These are phyloP conservation scores for Porcisia deanei DNA, from an alignment of 208 protist species.

Conservation along the genomic window DNA sequence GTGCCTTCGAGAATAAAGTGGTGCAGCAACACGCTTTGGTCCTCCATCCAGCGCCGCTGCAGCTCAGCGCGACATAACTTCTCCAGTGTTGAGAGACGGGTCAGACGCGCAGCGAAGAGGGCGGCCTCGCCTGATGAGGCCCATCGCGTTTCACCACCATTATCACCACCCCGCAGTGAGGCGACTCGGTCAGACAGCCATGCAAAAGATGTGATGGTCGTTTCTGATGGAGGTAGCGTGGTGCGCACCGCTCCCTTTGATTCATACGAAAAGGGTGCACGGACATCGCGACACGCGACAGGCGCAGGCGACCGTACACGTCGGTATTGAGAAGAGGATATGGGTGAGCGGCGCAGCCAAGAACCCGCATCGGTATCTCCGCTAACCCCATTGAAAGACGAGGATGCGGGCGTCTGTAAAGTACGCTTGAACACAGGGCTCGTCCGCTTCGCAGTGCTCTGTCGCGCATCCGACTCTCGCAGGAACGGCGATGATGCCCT, in stretches of 20 bases:
- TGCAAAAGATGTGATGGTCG: background rate
- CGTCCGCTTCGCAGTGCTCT: background rate
- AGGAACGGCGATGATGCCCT: background rate
- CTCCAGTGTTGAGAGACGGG: constrained; percentile 29
- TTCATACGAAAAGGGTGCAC: background rate
- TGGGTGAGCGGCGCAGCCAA: background rate
- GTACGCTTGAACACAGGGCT: background rate
- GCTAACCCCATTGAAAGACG: background rate
- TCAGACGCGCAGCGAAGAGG: constrained; percentile 16
- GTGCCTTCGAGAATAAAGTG: constrained; percentile 38
- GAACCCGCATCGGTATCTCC: background rate
- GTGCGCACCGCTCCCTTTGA: background rate
- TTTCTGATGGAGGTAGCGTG: background rate
- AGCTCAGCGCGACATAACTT: constrained; percentile 30
- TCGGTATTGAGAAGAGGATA: background rate
- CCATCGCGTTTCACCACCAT: background rate
- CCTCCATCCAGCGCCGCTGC: constrained; percentile 37
- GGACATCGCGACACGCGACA: background rate
- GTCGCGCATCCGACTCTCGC: background rate
- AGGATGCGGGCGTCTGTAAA: background rate
- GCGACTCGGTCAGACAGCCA: background rate
- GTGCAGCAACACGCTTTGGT: constrained; percentile 34
- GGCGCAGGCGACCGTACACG: background rate
- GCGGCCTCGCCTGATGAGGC: background rate
- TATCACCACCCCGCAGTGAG: background rate